phyloP scores from a whole-genome alignment of 2,329 filamentous ascomycete species.

The Colletotrichum limetticola region DNA sequence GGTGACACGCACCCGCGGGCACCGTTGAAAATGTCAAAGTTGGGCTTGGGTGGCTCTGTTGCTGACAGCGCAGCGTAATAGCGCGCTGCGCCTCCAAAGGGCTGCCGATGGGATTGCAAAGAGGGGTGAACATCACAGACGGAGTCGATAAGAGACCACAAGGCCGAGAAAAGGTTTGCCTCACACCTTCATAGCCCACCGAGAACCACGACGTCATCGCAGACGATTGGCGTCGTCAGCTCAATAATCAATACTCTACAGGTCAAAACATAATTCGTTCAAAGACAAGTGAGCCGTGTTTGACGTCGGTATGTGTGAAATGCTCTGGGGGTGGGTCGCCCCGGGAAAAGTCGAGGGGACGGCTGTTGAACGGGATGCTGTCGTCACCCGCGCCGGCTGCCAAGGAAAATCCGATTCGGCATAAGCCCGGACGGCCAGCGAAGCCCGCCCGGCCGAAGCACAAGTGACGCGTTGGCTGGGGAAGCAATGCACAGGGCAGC shows the following conservation, averaged over 20 bases:
- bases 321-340: not conserved
- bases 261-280: not conserved
- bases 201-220: not conserved
- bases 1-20: not conserved
- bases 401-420: slow-evolving; percentile 9
- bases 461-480: not conserved
- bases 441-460: not conserved
- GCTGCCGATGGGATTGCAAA: not conserved
- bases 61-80: not conserved
- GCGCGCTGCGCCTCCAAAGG: too few species aligned
- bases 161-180: not conserved
- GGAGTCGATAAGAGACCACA: not conserved
- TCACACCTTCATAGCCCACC: not conserved
- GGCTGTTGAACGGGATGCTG: slow-evolving; percentile 1
- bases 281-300: not conserved
- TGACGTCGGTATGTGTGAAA: not conserved
- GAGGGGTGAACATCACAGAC: not conserved
- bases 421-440: slow-evolving; percentile 9
- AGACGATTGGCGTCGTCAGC: not conserved
- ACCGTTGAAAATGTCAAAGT: not conserved
- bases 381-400: not conserved
- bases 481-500: slow-evolving; percentile 20
- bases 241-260: not conserved
- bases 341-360: not conserved
- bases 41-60: not conserved